Base-by-base conservation (phyloP, 2,329 filamentous ascomycete species). In the Colletotrichum gloeosporioides region DNA sequence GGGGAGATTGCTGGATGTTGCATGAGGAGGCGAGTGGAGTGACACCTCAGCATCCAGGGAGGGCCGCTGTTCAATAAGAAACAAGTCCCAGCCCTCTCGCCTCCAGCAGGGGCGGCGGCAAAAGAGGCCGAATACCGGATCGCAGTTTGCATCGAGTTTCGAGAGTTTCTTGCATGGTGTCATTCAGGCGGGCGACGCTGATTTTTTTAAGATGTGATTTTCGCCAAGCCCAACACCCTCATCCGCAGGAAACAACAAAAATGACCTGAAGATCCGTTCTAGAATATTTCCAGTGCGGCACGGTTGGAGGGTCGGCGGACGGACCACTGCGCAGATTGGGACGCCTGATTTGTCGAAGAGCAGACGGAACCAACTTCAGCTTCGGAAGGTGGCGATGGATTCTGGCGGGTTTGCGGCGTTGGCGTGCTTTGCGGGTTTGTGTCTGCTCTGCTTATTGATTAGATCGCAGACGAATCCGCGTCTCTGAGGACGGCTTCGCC, bases 21-120 rank as follows among this genome's bases (percentile, higher is more conserved):
- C 74, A 74, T 76, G 65, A 76, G 73, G 59, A 65, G 64, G 55
- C 53, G 49, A 31, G 74, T 69, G 71, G 65, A 73, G 71, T 74
- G 70, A 74, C 71, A 76, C 74, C 71, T 76, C 34, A 32, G 71
- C 44, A 61, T 74, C 49, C 74, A 76, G 74, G 74, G 73, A 76
- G 59, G 64, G 70, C 49, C 74, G 74, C 59, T 76, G 71, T 57
- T 74, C 27, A 61, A 62, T 34, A 73, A 76, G 74, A 76, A 74
- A 74, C 74, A 76, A 32, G 70, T 69, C 59, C 74, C 57, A 65
- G 64, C 74, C 29, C 44, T 65, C 31, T 72, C 39, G 55, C 63
- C 27, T 36, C 34, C 61, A 22, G 49, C 62, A 69, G 57, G 31
- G 25, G 10, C n/a, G 16, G 57, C 10, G 44, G 59, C 32, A 18